Conservation (phyloP, 23 red algal genomes). For the Cyanidioschyzon merolae region DNA sequence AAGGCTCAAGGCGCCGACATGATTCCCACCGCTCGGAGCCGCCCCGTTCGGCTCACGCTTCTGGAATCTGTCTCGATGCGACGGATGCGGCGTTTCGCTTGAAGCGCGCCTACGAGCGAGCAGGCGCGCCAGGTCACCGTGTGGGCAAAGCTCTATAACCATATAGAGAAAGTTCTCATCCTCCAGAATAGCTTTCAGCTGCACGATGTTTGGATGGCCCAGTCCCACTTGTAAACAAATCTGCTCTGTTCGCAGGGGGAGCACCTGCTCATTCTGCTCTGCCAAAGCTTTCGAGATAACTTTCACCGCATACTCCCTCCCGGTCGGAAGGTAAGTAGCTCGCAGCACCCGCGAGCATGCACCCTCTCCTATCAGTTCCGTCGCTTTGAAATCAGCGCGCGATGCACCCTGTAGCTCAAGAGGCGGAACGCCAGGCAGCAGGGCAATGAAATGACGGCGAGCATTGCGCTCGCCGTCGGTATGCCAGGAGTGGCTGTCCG, state of each 20-base stretch:
- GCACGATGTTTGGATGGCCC: constrained; percentile 25
- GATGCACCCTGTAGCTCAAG: constrained; percentile 16
- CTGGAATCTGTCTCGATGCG: background rate
- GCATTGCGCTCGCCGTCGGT: background rate
- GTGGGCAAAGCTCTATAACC: constrained; percentile 23
- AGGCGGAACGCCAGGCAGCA: background rate
- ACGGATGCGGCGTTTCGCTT: background rate
- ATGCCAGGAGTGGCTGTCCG: background rate
- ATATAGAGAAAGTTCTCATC: constrained; percentile 29
- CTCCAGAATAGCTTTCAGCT: constrained; percentile 21
- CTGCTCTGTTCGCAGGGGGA: constrained; percentile 16
- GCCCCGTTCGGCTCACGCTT: background rate
- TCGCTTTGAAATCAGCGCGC: constrained; percentile 23
- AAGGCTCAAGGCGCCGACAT: constrained; percentile 32
- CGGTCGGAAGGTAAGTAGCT: constrained; percentile 27
- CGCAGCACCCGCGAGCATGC: constrained; percentile 21
- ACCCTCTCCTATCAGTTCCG: constrained; percentile 26
- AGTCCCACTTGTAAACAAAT: constrained; percentile 24
- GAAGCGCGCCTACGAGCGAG: background rate
- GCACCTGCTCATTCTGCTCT: constrained; percentile 8
- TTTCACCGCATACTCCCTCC: constrained; percentile 25
- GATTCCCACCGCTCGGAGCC: background rate
- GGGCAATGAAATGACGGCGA: background rate
- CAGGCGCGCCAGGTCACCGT: constrained; percentile 20
- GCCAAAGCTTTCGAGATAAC: constrained; percentile 25